Base-by-base conservation (phyloP, 352 stramenopile genomes). In the Phytophthora pluvialis region DNA sequence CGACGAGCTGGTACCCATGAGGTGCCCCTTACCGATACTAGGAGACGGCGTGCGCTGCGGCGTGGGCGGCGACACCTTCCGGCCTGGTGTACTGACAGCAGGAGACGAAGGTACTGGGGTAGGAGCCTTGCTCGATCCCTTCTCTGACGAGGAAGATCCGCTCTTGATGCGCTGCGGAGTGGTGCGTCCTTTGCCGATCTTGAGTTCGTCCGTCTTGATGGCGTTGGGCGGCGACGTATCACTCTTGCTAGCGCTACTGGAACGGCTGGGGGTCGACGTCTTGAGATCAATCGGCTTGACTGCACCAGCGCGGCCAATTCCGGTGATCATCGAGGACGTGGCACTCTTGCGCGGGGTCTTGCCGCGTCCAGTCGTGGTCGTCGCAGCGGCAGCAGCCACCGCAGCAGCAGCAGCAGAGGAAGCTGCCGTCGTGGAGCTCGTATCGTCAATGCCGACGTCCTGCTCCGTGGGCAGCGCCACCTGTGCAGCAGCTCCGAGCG, bases 251-350 rank as follows among this genome's bases (percentile, higher is more conserved):
- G 67, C 73, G 25, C 67, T 78, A 32, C 70, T 79, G 8, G 78
- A 76, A 9, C 78, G 76, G 73, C 71, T 90, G 3, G 83, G 73
- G 8, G 77, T 77, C 9, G 82, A 89, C n/a, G 76, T 80, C 80
- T 94, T 94, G 32, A 94, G 73, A 45, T 94, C 86, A 44, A 92
- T 81, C 3, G 86, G 78, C 60, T 94, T 94, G 6, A 92, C 82
- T 3, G 79, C 79, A 11, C 82, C 80, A 18, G 87, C 79, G 16
- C 85, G 83, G 18, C 87, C 83, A 56, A 93, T 95, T 53, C 83
- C 83, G 48, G 82, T 76, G 50, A 94, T 87, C 25, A 89, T 58
- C 2, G 75, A 81, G 13, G 80, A 56, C 16, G 78, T 78, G 5
- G 77, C 72, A 45, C 70, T 88, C 60, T 93, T 94, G 44, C 90